Conservation (phyloP, 306 rosid species). For the Vachellia pachyceras region DNA sequence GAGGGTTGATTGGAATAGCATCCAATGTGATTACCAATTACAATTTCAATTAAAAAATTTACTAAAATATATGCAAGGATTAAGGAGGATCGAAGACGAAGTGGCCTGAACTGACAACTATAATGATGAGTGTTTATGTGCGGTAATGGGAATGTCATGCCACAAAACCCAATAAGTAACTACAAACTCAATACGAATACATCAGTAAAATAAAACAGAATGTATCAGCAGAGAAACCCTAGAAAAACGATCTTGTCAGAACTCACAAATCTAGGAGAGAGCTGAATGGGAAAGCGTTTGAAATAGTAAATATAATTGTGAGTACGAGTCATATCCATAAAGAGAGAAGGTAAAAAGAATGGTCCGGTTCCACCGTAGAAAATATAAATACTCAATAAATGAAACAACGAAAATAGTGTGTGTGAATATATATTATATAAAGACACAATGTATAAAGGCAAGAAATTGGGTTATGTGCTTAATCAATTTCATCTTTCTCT, state of each 20-base stretch:
- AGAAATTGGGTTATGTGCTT: slow-evolving; percentile 47
- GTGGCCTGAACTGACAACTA: neutral
- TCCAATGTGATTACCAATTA: slow-evolving; percentile 42
- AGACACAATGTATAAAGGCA: neutral
- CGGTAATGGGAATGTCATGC: neutral
- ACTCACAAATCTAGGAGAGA: neutral
- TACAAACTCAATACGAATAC: neutral
- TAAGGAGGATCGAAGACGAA: neutral
- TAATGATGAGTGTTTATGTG: slow-evolving; percentile 14
- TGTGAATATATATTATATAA: no score
- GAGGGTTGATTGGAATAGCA: slow-evolving; percentile 46
- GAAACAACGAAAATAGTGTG: neutral
- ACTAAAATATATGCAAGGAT: neutral
- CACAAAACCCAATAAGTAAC: slow-evolving; percentile 25
- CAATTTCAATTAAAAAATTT: neutral
- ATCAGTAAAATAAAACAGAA: neutral
- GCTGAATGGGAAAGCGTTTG: neutral
- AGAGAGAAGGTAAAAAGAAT: neutral
- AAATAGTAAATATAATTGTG: neutral
- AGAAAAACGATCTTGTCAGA: slow-evolving; percentile 24
- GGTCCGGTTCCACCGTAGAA: neutral
- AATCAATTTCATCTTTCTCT: neutral
- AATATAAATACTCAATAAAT: neutral
- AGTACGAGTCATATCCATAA: neutral
- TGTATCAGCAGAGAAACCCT: slow-evolving; percentile 11